phyloP scores from a whole-genome alignment of 768 basidiomycete species.

The Agrocybe chaxingu region DNA sequence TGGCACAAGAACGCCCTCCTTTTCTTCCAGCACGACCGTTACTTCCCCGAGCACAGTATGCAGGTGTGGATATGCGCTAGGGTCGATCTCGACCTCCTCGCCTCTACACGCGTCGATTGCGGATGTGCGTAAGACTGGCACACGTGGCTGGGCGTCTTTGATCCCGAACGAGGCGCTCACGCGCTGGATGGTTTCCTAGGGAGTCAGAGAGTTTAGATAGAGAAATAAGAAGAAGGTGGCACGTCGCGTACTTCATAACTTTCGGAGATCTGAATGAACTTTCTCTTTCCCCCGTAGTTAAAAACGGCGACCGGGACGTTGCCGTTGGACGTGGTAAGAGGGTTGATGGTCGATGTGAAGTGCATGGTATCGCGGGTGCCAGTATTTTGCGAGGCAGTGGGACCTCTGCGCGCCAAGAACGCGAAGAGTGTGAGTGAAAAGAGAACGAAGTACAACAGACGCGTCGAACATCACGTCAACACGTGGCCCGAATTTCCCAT shows the following conservation, averaged over 20 bases:
- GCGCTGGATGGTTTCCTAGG: constrained; percentile 20
- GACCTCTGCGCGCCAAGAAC: not conserved
- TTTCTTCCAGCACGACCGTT: constrained; percentile 10
- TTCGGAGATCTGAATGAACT: constrained; percentile 23
- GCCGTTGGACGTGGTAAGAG: constrained; percentile 9
- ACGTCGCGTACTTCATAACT: constrained; percentile 16
- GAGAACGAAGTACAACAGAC: not conserved
- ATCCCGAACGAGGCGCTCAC: constrained; percentile 16
- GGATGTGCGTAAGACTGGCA: constrained; percentile 16
- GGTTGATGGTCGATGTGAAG: constrained; percentile 17
- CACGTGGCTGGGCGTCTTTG: not conserved
- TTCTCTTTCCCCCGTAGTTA: constrained; percentile 15
- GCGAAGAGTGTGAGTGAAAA: not conserved
- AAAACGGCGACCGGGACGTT: constrained; percentile 25
- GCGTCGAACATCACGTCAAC: too few species aligned
- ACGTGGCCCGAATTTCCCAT: too few species aligned
- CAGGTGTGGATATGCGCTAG: constrained; percentile 26
- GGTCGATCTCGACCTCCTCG: constrained; percentile 24
- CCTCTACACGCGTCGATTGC: constrained; percentile 27
- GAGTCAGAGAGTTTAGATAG: not conserved
- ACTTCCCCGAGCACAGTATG: constrained; percentile 26
- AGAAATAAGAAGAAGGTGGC: not conserved
- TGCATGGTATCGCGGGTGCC: constrained; percentile 12
- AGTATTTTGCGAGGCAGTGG: not conserved
- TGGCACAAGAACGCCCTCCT: not conserved